Percentiles rank a stretch among this genome's conserved stretches.
Conservation (phyloP, 257 asterid genomes). For the Fraxinus americana region DNA sequence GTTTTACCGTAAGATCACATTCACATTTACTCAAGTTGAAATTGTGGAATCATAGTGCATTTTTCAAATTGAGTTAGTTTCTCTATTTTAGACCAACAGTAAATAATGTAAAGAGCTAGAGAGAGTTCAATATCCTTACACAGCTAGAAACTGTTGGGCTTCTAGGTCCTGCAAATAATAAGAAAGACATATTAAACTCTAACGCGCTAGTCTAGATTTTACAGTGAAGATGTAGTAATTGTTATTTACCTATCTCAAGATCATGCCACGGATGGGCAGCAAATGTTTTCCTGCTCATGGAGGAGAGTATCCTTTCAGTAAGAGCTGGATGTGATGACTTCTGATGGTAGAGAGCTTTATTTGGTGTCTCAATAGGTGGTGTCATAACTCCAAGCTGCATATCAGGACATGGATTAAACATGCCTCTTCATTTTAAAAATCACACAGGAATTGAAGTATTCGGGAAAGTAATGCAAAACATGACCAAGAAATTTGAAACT, state of each 20-base stretch:
- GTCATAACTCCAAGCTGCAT: constrained; percentile 33
- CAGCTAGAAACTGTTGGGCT: constrained; percentile 81
- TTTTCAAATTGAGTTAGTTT: no score
- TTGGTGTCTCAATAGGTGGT: constrained; percentile 57
- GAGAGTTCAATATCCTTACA: constrained; percentile 50
- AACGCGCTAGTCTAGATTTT: no score
- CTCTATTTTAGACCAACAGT: neutral
- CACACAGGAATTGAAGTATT: no score
- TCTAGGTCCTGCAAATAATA: no score
- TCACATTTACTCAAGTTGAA: neutral
- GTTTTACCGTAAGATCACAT: no score
- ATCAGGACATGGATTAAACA: neutral
- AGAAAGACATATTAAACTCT: no score
- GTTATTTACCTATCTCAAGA: no score
- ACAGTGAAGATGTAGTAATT: no score
- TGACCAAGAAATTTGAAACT: no score
- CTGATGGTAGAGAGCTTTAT: constrained; percentile 24
- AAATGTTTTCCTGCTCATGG: no score
- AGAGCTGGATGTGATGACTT: constrained; percentile 60
- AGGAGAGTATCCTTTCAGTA: constrained; percentile 80
- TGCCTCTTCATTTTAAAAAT: neutral
- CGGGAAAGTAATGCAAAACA: no score
- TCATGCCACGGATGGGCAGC: no score
- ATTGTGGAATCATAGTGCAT: neutral
- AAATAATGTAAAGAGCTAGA: constrained; percentile 10